Evolutionary conservation across 805 yeast genomes (phyloP).

Genomic region (Cyberlindnera mycetangii): DNA sequence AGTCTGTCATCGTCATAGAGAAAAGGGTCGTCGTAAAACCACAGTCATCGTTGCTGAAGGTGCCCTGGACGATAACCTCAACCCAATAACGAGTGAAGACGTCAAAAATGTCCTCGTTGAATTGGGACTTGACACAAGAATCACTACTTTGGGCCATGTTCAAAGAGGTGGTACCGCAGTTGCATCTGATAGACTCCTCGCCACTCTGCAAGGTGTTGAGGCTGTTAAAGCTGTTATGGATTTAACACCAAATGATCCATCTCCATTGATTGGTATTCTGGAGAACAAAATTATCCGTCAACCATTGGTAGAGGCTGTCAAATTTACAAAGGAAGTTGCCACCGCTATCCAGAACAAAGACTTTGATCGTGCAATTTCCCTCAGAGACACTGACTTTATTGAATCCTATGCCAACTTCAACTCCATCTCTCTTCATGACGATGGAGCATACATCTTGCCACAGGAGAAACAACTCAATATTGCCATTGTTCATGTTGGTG

Average conservation of each 20-base stretch:
- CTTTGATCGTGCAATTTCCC: constrained; percentile 80
- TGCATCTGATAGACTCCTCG: constrained; percentile 86
- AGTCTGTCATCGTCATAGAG: constrained; percentile 76
- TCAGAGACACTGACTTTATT: constrained; percentile 84
- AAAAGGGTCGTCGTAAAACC: constrained; percentile 87
- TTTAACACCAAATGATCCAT: constrained; percentile 84
- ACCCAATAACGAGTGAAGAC: constrained; percentile 74
- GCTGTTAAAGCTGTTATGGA: constrained; percentile 93
- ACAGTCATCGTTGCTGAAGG: constrained; percentile 98
- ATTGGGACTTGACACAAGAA: constrained; percentile 88
- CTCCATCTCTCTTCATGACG: constrained; percentile 65
- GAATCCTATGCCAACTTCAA: constrained; percentile 74
- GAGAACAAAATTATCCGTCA: constrained; percentile 85
- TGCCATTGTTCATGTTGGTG: constrained; percentile 91
- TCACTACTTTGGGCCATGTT: constrained; percentile 94
- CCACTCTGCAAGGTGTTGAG: constrained; percentile 96
- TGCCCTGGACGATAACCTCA: constrained; percentile 79
- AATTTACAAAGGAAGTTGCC: constrained; percentile 85
- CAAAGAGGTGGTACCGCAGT: constrained; percentile 99
- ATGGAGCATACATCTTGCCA: constrained; percentile 59
- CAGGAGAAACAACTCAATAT: constrained; percentile 60
- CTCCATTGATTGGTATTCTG: constrained; percentile 88
- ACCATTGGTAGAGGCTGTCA: constrained; percentile 88
- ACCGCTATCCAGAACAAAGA: constrained; percentile 75
- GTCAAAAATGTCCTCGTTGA: constrained; percentile 82